These are phyloP conservation scores for Mortierella antarctica DNA, from an alignment of 192 early-diverging fungal genomes.

Conservation along the genomic window DNA sequence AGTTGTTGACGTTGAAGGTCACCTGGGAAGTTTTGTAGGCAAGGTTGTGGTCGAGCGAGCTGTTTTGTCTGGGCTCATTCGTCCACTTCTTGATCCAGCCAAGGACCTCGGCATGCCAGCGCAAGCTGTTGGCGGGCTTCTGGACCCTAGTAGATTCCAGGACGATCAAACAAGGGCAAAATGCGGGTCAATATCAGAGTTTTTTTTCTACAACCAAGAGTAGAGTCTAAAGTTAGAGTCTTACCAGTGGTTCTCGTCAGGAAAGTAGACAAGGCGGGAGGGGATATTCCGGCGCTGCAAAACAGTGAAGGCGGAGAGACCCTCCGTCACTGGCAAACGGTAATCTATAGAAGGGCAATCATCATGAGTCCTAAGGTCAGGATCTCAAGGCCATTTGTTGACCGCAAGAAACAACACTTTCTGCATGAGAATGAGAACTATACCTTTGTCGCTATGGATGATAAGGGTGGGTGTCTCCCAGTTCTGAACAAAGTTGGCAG, in stretches of 20 bases:
- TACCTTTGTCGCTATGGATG: constrained; percentile 73
- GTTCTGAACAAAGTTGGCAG: constrained; percentile 71
- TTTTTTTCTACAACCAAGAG: background rate
- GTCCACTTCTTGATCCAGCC: constrained; percentile 67
- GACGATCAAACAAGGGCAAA: background rate
- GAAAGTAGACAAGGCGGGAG: constrained; percentile 79
- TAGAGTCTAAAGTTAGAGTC: background rate
- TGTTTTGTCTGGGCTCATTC: constrained; percentile 11
- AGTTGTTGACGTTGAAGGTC: no score
- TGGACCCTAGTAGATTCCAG: constrained; percentile 62
- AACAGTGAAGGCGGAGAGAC: constrained; percentile 77
- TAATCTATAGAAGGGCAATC: constrained; percentile 59
- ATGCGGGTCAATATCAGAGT: background rate
- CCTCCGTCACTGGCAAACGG: constrained; percentile 77
- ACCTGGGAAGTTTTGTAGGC: no score
- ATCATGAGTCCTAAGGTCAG: background rate
- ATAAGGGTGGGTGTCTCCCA: constrained; percentile 85
- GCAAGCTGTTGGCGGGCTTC: constrained; percentile 79
- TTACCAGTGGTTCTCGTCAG: constrained; percentile 73
- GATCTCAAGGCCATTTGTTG: no score
- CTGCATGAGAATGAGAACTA: background rate
- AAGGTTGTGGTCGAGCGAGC: no score
- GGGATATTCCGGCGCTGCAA: constrained; percentile 78
- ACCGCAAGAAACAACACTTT: background rate
- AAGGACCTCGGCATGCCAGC: constrained; percentile 79